Base-by-base conservation (phyloP, 1,284 basidiomycete species). In the Ustilago vetiveriae region DNA sequence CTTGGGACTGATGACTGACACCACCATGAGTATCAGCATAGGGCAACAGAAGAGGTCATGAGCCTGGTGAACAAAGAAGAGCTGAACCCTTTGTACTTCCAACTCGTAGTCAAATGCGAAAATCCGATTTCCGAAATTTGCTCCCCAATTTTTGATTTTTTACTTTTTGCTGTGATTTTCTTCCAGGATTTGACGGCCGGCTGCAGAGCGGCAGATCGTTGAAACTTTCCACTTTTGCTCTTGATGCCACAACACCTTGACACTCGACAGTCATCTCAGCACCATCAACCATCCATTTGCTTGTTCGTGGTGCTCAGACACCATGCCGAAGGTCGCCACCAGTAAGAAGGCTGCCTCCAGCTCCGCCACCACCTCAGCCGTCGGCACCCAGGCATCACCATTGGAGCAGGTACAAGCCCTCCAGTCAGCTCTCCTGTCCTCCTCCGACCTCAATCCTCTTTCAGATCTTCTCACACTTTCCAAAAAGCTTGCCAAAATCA, bases 391-490 rank as follows among this genome's bases (percentile, higher is more conserved):
- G 11, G n/a, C 36, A 10, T 43, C 58, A 2, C 45, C 45, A 5
- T 17, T 70, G 38, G 49, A 59, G 24, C 52, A 62, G 37, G 63
- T 74, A 13, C 50, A 59, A 16, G 46, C 62, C 6, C 43, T 77
- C 6, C 73, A 77, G 30, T 35, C 41, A 16, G 51, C 59, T 16
- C 69, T 79, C 24, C 52, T 73, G 6, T 59, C 63, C 2, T 75
- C 71, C 1, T 62, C 75, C 10, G 75, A 79, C 44, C 69, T 79
- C 44, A 79, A 79, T 41, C 76, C 76, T 4, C 54, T 79, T 29
- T 55, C 66, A 11, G 71, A 79, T 38, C 67, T 79, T 24, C 60
- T 75, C 24, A 27, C 58, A 11, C 49, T 79, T 36, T 48, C 64
- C 17, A 63, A 46, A 37, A 50, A 45, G 38, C 62, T 56, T 29